Percentiles rank a stretch among this genome's conserved stretches.
Conservation (phyloP, 345 rosid genomes). For the Populus ilicifolia region DNA sequence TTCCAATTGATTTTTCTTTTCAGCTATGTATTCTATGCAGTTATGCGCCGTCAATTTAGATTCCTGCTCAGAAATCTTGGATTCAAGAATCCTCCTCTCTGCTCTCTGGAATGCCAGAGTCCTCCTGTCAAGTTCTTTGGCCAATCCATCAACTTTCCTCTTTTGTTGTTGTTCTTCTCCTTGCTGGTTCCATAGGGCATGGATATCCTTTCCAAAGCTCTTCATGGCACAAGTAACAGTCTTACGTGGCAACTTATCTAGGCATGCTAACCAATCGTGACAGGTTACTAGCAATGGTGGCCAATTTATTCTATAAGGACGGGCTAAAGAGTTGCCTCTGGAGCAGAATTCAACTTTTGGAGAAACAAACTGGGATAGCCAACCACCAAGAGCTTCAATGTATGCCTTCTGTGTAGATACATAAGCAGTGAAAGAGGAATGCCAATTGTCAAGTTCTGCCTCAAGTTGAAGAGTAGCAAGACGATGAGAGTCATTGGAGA, state of each 20-base stretch:
- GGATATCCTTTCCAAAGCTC: constrained; percentile 28
- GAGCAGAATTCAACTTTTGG: constrained; percentile 32
- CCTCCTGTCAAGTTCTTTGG: constrained; percentile 31
- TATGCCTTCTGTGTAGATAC: constrained; percentile 37
- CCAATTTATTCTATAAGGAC: constrained; percentile 4
- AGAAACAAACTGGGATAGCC: constrained; percentile 36
- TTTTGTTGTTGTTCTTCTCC: constrained; percentile 42
- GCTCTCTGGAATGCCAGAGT: constrained; percentile 27
- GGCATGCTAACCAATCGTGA: constrained; percentile 34
- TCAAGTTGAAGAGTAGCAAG: constrained; percentile 41
- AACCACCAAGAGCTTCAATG: constrained; percentile 38
- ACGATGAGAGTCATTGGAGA: constrained; percentile 29
- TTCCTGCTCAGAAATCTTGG: constrained; percentile 20
- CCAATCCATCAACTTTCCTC: constrained; percentile 38
- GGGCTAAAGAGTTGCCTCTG: constrained; percentile 10
- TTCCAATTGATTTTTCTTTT: constrained; percentile 29
- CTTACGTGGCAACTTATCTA: constrained; percentile 35
- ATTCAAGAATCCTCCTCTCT: constrained; percentile 29
- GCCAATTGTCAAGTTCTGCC: constrained; percentile 40
- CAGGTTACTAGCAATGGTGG: constrained; percentile 33
- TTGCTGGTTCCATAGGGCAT: constrained; percentile 33
- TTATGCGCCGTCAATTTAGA: constrained; percentile 16
- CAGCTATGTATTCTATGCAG: constrained; percentile 26
- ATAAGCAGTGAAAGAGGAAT: constrained; percentile 27
- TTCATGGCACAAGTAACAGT: constrained; percentile 31